Conservation (phyloP, 306 rosid genomes). For the Ammopiptanthus mongolicus region DNA sequence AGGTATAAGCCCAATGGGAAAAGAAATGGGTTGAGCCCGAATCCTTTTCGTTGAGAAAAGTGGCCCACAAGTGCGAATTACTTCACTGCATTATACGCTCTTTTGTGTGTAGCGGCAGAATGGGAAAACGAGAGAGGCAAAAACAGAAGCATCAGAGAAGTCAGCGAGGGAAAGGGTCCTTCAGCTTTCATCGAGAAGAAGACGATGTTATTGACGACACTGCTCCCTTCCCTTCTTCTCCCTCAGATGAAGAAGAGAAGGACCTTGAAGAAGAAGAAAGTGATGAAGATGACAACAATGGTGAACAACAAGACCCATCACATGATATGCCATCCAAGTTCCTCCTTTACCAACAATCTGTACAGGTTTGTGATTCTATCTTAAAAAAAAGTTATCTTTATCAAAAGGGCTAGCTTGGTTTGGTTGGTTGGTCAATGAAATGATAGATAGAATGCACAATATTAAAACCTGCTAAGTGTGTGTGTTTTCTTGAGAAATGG, state of each 20-base stretch:
- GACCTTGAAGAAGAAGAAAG: not conserved
- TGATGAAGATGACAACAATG: constrained; percentile 8
- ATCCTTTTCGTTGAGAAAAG: no score
- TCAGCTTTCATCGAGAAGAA: constrained; percentile 33
- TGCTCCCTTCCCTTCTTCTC: constrained; percentile 29
- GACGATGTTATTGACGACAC: constrained; percentile 33
- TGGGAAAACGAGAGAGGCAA: constrained; percentile 46
- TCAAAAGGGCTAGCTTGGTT: not conserved
- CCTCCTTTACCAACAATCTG: constrained; percentile 78
- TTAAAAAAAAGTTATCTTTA: not conserved
- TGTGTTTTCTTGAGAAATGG: no score
- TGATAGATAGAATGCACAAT: not conserved
- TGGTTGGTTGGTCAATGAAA: not conserved
- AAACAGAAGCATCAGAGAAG: constrained; percentile 35
- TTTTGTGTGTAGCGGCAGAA: constrained; percentile 34
- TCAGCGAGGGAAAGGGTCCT: constrained; percentile 43
- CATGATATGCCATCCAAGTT: constrained; percentile 70
- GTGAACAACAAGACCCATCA: constrained; percentile 34
- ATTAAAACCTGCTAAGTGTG: not conserved
- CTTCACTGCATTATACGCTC: not conserved
- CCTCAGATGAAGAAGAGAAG: constrained; percentile 24
- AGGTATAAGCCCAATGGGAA: no score
- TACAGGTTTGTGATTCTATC: constrained; percentile 57
- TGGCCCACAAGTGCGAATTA: not conserved
- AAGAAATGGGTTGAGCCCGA: no score